Evolutionary conservation across 179 eudicot genomes (phyloP), one percentile per base, ranked within the genome.

Genomic region (Gypsophila paniculata): DNA sequence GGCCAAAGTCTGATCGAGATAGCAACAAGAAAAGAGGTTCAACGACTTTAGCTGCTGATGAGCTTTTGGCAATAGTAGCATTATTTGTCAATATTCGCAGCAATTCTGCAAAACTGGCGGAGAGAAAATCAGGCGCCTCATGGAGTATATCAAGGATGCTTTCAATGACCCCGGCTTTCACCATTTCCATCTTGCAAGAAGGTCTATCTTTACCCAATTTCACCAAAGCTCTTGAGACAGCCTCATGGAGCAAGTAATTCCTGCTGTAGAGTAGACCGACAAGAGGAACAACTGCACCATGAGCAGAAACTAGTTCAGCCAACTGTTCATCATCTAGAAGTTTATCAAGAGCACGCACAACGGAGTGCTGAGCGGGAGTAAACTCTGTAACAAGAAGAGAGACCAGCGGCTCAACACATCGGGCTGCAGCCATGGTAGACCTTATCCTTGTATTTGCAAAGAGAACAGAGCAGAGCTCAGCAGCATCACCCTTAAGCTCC

Each of bases 191-290:
- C 87, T 95, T 95, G 77, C 95, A 87, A 73, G 96, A 76, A 70
- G 99, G 98, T 78, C 96, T 86, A 75, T 92, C 98, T 82, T 92
- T 95, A 22, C 99, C 99, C 80, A 95, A 78, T 78, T 95, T 95
- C 70, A 95, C 98, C 78, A 92, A 86, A 72, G 99, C 99, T 82
- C 96, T 81, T 42, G 96, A 87, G 67, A 85, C 84, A 77, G 96
- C 91, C 80, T 93, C 98, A 46, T 90, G 90, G 76, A 95, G 96
- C 85, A 89, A 72, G 79, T 87, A 90, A 70, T 89, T 92, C 72
- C 77, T 79, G 63, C 98, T 88, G 78, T 84, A 86, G 48, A 95
- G 83, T 68, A 95, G 93, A 55, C 90, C 88, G n/a, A 90, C 98
- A 74, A 95, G 96, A 77, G 98, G 99, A 76, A 87, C 78, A 72